These are phyloP conservation scores for Austropuccinia psidii DNA, from an alignment of 1,284 basidiomycete genomes.

Conservation along the genomic window DNA sequence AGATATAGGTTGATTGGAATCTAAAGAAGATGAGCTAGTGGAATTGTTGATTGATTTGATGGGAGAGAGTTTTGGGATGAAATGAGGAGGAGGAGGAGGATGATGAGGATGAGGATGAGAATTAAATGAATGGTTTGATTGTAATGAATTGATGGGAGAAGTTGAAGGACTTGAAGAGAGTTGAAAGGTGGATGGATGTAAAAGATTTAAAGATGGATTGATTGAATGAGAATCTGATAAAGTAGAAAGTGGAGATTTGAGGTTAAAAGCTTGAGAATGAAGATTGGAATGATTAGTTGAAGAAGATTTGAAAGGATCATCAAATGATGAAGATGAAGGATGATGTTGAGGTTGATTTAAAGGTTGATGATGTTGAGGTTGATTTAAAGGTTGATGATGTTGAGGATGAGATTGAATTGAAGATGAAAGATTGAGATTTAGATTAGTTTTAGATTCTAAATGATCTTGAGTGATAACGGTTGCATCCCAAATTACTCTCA, in stretches of 20 bases:
- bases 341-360: background rate
- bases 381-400: background rate
- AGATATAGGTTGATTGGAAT: too few relatives aligned
- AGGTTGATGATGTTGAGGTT: background rate
- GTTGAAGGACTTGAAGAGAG: background rate
- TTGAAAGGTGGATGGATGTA: too few relatives aligned
- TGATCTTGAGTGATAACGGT: background rate
- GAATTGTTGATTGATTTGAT: too few relatives aligned
- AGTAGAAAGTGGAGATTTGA: background rate
- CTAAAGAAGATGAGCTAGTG: too few relatives aligned
- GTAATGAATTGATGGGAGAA: too few relatives aligned
- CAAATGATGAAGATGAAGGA: background rate
- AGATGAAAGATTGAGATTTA: background rate
- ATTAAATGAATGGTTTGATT: too few relatives aligned
- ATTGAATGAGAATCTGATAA: too few relatives aligned
- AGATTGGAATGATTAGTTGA: background rate
- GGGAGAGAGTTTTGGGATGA: background rate
- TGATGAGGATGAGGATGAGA: too few relatives aligned
- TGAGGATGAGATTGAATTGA: background rate
- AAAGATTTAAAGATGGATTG: too few relatives aligned
- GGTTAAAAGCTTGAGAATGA: background rate
- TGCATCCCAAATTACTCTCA: slow-evolving; percentile 45
- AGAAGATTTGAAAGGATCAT: background rate
- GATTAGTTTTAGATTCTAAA: background rate
- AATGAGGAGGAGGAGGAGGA: background rate